phyloP scores from a whole-genome alignment of 2,329 filamentous ascomycete species.

The Penicillium sp. region DNA sequence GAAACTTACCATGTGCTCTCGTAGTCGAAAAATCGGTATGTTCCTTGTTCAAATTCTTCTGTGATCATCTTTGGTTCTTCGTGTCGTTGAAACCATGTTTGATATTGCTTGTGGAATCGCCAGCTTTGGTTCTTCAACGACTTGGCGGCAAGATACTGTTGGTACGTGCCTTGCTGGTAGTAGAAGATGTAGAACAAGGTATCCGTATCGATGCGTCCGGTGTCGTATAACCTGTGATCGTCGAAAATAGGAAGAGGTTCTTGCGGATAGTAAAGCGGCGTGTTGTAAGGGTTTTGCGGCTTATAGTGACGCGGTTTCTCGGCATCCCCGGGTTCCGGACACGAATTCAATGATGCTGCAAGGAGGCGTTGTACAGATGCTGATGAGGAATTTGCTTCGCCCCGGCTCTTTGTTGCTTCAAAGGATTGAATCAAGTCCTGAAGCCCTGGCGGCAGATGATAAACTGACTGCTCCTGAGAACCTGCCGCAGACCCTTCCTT shows the following conservation, averaged over 20 bases:
- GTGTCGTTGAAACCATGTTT: slow-evolving; percentile 98
- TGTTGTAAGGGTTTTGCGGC: slow-evolving; percentile 75
- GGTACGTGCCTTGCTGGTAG: slow-evolving; percentile 93
- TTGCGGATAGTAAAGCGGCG: slow-evolving; percentile 81
- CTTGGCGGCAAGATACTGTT: slow-evolving; percentile 92
- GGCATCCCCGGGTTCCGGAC: slow-evolving; percentile 72
- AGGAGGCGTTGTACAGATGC: slow-evolving; percentile 67
- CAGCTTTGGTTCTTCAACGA: slow-evolving; percentile 98
- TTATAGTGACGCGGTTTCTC: slow-evolving; percentile 81
- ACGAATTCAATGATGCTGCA: slow-evolving; percentile 66
- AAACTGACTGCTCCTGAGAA: slow-evolving; percentile 70
- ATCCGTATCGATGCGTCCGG: slow-evolving; percentile 79
- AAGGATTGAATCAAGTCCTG: slow-evolving; percentile 90
- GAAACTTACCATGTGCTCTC: slow-evolving; percentile 88
- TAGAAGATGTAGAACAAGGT: slow-evolving; percentile 99
- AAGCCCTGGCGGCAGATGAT: slow-evolving; percentile 82
- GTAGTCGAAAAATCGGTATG: slow-evolving; percentile 98
- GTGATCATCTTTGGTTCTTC: slow-evolving; percentile 98
- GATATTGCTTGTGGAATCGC: slow-evolving; percentile 99
- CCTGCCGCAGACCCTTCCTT: slow-evolving; percentile 43
- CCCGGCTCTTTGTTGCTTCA: slow-evolving; percentile 71
- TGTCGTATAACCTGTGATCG: slow-evolving; percentile 76
- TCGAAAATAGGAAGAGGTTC: slow-evolving; percentile 90
- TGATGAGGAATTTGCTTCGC: slow-evolving; percentile 39
- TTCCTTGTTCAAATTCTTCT: slow-evolving; percentile 97